A percentile compares a stretch with the other conserved stretches of the same genome.
These are phyloP conservation scores for Xylariomycetidae sp. DNA, from an alignment of 2,329 filamentous ascomycete genomes.

Conservation along the genomic window DNA sequence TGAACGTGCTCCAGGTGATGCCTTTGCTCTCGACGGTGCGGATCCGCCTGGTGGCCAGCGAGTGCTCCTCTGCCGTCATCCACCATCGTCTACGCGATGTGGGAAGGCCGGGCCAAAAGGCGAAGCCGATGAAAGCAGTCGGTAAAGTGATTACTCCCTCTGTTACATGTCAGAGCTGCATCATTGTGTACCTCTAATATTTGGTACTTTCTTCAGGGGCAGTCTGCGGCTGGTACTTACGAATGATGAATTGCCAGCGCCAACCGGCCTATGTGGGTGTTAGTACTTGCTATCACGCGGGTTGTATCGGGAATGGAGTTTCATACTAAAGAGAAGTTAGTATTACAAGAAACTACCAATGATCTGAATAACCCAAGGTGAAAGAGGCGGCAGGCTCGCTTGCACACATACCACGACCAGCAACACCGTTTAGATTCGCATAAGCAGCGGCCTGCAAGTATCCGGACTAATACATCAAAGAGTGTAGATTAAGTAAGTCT, in stretches of 20 bases:
- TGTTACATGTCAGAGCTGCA: no score
- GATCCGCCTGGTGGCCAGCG: conserved; percentile 22
- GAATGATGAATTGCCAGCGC: conserved; percentile 3
- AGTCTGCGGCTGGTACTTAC: not conserved
- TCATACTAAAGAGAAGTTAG: no score
- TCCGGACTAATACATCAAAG: no score
- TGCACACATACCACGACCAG: no score
- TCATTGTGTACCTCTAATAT: no score
- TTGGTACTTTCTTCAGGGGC: not conserved
- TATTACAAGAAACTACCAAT: no score
- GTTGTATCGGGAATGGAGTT: no score
- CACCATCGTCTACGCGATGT: conserved; percentile 26
- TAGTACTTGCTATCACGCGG: no score
- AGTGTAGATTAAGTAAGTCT: no score
- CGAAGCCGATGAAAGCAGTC: conserved; percentile 5
- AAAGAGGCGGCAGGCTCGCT: no score
- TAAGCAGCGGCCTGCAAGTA: conserved; percentile 24
- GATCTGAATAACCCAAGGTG: no score
- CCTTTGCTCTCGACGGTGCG: conserved; percentile 14
- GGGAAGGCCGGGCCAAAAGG: conserved; percentile 27
- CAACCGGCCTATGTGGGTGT: no score
- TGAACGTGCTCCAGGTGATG: conserved; percentile 18
- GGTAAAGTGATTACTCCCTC: conserved; percentile 6
- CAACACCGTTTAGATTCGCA: conserved; percentile 15
- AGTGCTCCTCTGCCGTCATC: conserved; percentile 21